Percentiles rank a stretch among this genome's conserved stretches.
Evolutionary conservation across 2,329 filamentous ascomycete species (phyloP).

Genomic region (Lachnellula cervina): DNA sequence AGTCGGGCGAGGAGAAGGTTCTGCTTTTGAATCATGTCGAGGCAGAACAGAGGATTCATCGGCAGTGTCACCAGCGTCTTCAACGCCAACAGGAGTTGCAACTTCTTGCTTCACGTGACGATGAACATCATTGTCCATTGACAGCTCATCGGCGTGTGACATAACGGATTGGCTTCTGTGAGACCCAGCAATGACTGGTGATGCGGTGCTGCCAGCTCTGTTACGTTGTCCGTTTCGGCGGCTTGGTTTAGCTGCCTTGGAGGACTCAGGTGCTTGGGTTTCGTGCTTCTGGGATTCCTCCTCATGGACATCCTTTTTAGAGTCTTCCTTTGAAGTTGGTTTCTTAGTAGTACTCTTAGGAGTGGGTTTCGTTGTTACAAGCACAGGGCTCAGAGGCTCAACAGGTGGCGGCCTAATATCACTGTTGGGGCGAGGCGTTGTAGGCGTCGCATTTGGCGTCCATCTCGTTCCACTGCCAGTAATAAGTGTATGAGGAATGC

Average conservation of each 20-base stretch:
- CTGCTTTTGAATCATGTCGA: constrained; percentile 6
- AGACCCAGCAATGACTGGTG: constrained; percentile 29
- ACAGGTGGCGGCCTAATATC: constrained; percentile 46
- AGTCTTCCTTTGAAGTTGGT: constrained; percentile 3
- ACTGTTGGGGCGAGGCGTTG: constrained; percentile 48
- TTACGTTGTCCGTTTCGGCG: constrained; percentile 13
- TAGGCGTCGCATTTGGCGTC: constrained; percentile 52
- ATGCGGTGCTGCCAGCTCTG: constrained; percentile 26
- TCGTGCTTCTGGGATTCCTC: constrained; percentile 8
- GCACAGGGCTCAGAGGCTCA: constrained; percentile 55
- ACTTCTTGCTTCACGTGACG: constrained; percentile 53
- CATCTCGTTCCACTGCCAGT: constrained; percentile 50
- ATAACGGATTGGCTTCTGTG: constrained; percentile 39
- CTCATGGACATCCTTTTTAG: not conserved
- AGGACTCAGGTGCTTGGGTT: constrained; percentile 4
- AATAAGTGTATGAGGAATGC: constrained; percentile 6
- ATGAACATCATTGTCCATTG: constrained; percentile 39
- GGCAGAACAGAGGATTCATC: constrained; percentile 43
- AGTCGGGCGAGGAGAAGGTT: constrained; percentile 34
- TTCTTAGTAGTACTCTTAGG: constrained; percentile 12
- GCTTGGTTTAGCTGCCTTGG: constrained; percentile 10
- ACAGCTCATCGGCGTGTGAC: constrained; percentile 45
- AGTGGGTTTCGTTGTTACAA: constrained; percentile 31
- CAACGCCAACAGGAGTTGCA: constrained; percentile 48
- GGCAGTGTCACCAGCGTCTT: constrained; percentile 52